These are phyloP conservation scores for Didymella pinodella DNA, from an alignment of 2,329 filamentous ascomycete species.

Conservation along the genomic window DNA sequence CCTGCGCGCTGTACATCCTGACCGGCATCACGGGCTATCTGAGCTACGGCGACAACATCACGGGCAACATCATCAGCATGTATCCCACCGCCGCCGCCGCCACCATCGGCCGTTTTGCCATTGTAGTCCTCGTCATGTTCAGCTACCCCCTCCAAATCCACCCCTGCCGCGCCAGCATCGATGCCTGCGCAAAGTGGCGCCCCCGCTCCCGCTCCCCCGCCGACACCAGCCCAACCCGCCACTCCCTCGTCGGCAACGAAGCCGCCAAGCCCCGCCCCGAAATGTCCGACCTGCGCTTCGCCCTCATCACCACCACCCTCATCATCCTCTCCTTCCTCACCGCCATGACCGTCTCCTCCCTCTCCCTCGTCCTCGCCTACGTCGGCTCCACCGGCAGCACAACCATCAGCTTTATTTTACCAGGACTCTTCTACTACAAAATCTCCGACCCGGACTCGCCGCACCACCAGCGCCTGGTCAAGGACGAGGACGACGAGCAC, in stretches of 20 bases:
- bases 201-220: slow-evolving; percentile 54
- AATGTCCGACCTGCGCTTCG: slow-evolving; percentile 90
- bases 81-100: slow-evolving; percentile 75
- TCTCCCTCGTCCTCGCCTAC: slow-evolving; percentile 92
- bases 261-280: slow-evolving; percentile 50
- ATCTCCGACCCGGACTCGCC: slow-evolving; percentile 89
- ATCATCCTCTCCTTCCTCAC: slow-evolving; percentile 85
- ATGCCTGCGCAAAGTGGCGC: slow-evolving; percentile 93
- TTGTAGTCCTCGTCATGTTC: slow-evolving; percentile 95
- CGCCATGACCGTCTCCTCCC: slow-evolving; percentile 86
- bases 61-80: slow-evolving; percentile 88
- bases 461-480: slow-evolving; percentile 84
- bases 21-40: slow-evolving; percentile 96
- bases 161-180: slow-evolving; percentile 91
- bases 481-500: slow-evolving; percentile 87
- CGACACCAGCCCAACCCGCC: slow-evolving; percentile 51
- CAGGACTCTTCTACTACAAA: slow-evolving; percentile 97
- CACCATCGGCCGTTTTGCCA: slow-evolving; percentile 92
- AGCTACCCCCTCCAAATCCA: slow-evolving; percentile 96
- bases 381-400: slow-evolving; percentile 95
- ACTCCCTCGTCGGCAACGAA: slow-evolving; percentile 54
- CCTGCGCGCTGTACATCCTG: slow-evolving; percentile 85
- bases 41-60: slow-evolving; percentile 88
- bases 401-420: slow-evolving; percentile 95
- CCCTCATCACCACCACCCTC: slow-evolving; percentile 84